These are phyloP conservation scores for Colletotrichum cuscutae DNA, from an alignment of 2,329 filamentous ascomycete species.

Conservation along the genomic window DNA sequence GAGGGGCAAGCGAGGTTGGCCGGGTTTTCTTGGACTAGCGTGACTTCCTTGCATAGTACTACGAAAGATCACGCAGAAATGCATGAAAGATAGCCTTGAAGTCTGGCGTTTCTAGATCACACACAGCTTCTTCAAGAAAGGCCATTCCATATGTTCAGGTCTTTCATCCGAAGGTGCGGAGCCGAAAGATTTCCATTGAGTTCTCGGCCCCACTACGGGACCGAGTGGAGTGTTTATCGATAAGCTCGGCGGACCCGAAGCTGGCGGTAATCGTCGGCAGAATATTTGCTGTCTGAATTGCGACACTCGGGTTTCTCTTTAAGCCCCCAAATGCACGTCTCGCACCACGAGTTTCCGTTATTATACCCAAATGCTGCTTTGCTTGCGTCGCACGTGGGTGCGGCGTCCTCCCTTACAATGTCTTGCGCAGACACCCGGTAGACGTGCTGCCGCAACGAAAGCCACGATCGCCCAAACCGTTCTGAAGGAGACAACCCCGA, in stretches of 20 bases:
- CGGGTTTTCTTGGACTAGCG: too few species aligned
- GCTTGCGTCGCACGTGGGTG: neutral
- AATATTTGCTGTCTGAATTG: neutral
- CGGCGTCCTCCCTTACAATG: neutral
- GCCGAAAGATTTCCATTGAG: neutral
- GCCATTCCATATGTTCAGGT: neutral
- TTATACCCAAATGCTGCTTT: neutral
- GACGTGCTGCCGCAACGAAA: neutral
- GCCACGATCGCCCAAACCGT: neutral
- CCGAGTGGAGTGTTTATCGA: neutral
- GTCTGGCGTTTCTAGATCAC: too few species aligned
- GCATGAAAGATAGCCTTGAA: too few species aligned
- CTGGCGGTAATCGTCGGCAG: neutral
- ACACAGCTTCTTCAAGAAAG: too few species aligned
- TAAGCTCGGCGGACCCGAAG: neutral
- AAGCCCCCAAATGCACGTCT: neutral
- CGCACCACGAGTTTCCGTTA: neutral
- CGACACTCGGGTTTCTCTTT: too few species aligned
- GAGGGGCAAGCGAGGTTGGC: too few species aligned
- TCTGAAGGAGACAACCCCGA: neutral
- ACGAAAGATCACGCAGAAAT: too few species aligned
- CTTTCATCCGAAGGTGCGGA: neutral
- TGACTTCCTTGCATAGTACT: too few species aligned
- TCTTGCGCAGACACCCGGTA: neutral
- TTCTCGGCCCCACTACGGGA: neutral